Evolutionary conservation across 2,329 filamentous ascomycete species (phyloP).

Genomic region (Dothistroma septosporum): DNA sequence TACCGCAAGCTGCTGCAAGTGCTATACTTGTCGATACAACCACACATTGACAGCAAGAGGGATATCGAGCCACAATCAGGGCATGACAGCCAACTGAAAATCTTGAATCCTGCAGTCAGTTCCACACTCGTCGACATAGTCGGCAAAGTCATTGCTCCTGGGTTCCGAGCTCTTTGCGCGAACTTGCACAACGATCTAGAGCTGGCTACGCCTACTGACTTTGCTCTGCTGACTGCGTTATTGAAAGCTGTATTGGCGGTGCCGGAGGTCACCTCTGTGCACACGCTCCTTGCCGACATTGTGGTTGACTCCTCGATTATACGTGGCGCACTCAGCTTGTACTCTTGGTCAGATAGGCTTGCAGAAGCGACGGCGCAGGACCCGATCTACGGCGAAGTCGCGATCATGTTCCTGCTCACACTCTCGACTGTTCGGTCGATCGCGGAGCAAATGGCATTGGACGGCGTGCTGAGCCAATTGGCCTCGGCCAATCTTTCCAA

Average conservation of each 20-base stretch:
- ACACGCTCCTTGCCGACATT: slow-evolving; percentile 42
- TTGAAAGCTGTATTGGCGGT: slow-evolving; percentile 78
- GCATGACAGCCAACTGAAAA: slow-evolving; percentile 15
- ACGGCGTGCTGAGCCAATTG: slow-evolving; percentile 75
- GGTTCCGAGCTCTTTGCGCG: slow-evolving; percentile 75
- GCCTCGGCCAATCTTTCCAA: slow-evolving; percentile 74
- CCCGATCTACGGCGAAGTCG: slow-evolving; percentile 90
- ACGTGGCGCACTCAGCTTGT: slow-evolving; percentile 79
- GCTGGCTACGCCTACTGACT: slow-evolving; percentile 61
- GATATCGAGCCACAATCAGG: slow-evolving; percentile 1
- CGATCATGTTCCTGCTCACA: slow-evolving; percentile 80
- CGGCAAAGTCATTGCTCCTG: slow-evolving; percentile 71
- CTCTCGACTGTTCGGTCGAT: slow-evolving; percentile 75
- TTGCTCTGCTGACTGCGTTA: slow-evolving; percentile 81
- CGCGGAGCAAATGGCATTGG: slow-evolving; percentile 84
- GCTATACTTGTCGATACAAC: slow-evolving; percentile 75
- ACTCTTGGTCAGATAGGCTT: slow-evolving; percentile 88
- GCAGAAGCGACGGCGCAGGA: slow-evolving; percentile 69
- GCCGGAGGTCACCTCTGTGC: slow-evolving; percentile 61
- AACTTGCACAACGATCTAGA: slow-evolving; percentile 62
- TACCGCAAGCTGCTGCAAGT: slow-evolving; percentile 81
- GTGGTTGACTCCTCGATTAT: slow-evolving; percentile 62
- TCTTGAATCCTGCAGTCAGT: slow-evolving; percentile 36
- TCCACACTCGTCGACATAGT: slow-evolving; percentile 74
- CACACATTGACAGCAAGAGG: slow-evolving; percentile 44